Evolutionary conservation across 1,284 basidiomycete species (phyloP).

Genomic region (Pseudozyma sp.): DNA sequence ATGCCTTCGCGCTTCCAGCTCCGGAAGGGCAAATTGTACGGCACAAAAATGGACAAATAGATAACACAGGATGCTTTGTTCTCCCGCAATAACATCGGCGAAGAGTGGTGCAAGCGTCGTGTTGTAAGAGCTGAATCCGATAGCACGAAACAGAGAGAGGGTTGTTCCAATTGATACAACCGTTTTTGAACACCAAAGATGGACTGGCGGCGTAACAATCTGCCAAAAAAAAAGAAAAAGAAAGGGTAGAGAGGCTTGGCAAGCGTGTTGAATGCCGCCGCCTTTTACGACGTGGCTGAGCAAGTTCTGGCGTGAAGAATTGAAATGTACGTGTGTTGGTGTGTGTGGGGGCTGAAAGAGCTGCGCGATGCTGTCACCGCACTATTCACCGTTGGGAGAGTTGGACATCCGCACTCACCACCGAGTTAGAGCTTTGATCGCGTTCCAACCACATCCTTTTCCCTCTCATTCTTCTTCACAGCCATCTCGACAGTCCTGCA

Average conservation of each 20-base stretch:
- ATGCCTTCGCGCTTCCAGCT: no score
- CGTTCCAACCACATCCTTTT: neutral
- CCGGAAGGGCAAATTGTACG: no score
- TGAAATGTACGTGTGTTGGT: neutral
- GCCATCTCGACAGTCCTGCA: neutral
- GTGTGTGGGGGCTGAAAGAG: slow-evolving; percentile 31
- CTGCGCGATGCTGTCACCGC: slow-evolving; percentile 44
- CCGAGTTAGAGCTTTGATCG: slow-evolving; percentile 4
- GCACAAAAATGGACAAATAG: no score
- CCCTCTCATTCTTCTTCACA: neutral
- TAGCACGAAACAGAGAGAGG: neutral
- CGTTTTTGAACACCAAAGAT: neutral
- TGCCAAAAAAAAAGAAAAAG: neutral
- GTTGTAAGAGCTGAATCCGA: neutral
- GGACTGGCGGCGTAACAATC: neutral
- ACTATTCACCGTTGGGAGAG: no score
- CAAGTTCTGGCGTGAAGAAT: neutral
- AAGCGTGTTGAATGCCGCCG: no score
- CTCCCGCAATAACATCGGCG: no score
- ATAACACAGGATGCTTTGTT: no score
- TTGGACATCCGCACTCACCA: neutral
- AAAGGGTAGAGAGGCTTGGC: no score
- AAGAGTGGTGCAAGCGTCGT: no score
- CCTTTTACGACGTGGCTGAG: no score
- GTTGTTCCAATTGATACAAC: no score